Percentiles rank a stretch among this genome's conserved stretches.
Evolutionary conservation across 192 early-diverging fungal genomes (phyloP).

Genomic region (Glomus cerebriforme): DNA sequence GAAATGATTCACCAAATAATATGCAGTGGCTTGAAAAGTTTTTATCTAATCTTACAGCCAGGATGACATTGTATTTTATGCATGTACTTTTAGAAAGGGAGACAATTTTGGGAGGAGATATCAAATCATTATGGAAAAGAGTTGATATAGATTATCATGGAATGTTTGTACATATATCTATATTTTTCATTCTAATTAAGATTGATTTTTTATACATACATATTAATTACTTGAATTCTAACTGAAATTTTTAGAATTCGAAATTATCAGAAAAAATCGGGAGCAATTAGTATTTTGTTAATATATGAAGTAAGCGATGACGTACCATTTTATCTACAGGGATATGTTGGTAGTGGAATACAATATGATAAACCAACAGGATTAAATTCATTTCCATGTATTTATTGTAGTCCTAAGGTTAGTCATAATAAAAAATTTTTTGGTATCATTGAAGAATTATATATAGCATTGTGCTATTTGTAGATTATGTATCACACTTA

Average conservation of each 20-base stretch:
- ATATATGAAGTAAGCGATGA: slow-evolving; percentile 44
- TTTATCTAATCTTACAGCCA: slow-evolving; percentile 42
- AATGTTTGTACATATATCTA: slow-evolving; percentile 21
- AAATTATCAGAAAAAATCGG: slow-evolving; percentile 35
- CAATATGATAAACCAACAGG: slow-evolving; percentile 46
- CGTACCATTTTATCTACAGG: slow-evolving; percentile 42
- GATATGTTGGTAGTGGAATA: slow-evolving; percentile 36
- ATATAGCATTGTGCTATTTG: too few relatives aligned
- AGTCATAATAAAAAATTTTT: background rate
- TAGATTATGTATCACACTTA: too few relatives aligned
- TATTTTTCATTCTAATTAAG: background rate
- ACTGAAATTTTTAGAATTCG: slow-evolving; percentile 30
- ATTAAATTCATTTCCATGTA: slow-evolving; percentile 49
- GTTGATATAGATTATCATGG: slow-evolving; percentile 43
- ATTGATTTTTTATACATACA: background rate
- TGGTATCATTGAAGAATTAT: background rate
- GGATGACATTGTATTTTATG: slow-evolving; percentile 51
- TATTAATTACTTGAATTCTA: background rate
- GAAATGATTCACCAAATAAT: slow-evolving; percentile 38
- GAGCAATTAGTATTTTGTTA: slow-evolving; percentile 39
- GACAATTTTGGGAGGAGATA: slow-evolving; percentile 36
- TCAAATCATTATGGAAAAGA: slow-evolving; percentile 41
- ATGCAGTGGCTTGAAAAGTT: slow-evolving; percentile 42
- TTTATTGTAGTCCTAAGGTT: slow-evolving; percentile 48
- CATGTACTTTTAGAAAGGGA: slow-evolving; percentile 44